These are phyloP conservation scores for Debaryomycetaceae sp. DNA, from an alignment of 1,139 yeast genomes.

Conservation along the genomic window DNA sequence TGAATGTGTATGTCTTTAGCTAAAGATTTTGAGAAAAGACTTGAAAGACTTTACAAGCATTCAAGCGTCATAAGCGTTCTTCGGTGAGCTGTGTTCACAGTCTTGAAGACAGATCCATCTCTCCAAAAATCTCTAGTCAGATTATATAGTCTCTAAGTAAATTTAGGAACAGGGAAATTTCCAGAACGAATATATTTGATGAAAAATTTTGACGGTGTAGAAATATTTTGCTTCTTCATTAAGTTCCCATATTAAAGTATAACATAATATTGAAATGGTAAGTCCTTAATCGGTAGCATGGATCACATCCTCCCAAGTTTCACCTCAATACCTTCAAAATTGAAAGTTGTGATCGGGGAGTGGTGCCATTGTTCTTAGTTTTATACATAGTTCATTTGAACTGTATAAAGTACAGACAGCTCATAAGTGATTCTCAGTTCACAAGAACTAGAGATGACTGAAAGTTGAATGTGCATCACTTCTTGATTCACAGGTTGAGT, in stretches of 20 bases:
- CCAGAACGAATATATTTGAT: not conserved
- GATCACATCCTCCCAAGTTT: slow-evolving; percentile 25
- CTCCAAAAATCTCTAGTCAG: too few relatives aligned
- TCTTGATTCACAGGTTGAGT: slow-evolving; percentile 49
- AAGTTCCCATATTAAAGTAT: not conserved
- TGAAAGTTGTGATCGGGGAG: slow-evolving; percentile 34
- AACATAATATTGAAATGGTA: not conserved
- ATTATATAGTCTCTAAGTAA: not conserved
- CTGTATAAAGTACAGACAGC: slow-evolving; percentile 1
- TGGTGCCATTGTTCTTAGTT: slow-evolving; percentile 16
- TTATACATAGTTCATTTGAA: slow-evolving; percentile 1
- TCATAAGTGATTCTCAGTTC: not conserved
- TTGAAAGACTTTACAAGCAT: too few relatives aligned
- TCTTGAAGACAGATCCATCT: too few relatives aligned
- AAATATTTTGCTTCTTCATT: not conserved
- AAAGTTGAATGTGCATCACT: slow-evolving; percentile 26
- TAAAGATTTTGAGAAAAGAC: too few relatives aligned
- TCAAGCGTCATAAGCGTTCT: too few relatives aligned
- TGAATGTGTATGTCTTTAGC: too few relatives aligned
- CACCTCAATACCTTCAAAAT: slow-evolving; percentile 13
- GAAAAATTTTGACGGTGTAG: slow-evolving; percentile 4
- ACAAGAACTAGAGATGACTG: slow-evolving; percentile 7
- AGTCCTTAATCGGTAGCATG: slow-evolving; percentile 2
- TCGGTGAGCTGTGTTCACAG: too few relatives aligned
- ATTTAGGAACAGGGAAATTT: not conserved